Conservation (phyloP, 2,329 filamentous ascomycete genomes). For the Myriosclerotinia duriaeana region DNA sequence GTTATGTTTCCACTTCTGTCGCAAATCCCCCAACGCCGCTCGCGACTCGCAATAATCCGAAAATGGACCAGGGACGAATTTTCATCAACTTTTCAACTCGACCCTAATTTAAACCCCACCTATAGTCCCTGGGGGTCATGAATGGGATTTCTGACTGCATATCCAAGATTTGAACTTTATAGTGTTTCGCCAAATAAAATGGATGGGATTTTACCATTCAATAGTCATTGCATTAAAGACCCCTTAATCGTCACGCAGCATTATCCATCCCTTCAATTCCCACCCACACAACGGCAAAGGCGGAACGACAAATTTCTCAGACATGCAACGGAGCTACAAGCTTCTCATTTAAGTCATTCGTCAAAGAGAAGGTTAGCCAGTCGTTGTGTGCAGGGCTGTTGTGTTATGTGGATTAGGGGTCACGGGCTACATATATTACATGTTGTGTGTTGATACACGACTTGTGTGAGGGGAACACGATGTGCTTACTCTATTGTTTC, state of each 20-base stretch:
- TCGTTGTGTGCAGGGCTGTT: not conserved
- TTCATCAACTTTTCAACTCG: too few species aligned
- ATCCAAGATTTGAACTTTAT: not conserved
- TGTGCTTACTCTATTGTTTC: not conserved
- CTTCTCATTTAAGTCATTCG: not conserved
- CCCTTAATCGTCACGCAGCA: not conserved
- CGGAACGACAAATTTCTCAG: conserved; percentile 12
- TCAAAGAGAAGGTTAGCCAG: too few species aligned
- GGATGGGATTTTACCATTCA: not conserved
- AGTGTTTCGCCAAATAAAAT: not conserved
- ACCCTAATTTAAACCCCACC: too few species aligned
- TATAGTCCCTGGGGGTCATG: not conserved
- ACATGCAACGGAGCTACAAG: conserved; percentile 1
- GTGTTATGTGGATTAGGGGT: not conserved
- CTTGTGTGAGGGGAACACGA: not conserved
- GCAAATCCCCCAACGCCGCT: too few species aligned
- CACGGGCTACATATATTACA: not conserved
- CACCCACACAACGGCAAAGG: not conserved
- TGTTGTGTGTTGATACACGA: not conserved
- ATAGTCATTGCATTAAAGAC: not conserved
- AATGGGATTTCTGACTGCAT: not conserved
- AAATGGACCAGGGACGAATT: too few species aligned
- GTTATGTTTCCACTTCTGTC: too few species aligned
- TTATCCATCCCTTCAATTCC: not conserved
- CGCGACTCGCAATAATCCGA: too few species aligned